Conservation (phyloP, 164 flowering plant species). For the Vitis rotundifolia region DNA sequence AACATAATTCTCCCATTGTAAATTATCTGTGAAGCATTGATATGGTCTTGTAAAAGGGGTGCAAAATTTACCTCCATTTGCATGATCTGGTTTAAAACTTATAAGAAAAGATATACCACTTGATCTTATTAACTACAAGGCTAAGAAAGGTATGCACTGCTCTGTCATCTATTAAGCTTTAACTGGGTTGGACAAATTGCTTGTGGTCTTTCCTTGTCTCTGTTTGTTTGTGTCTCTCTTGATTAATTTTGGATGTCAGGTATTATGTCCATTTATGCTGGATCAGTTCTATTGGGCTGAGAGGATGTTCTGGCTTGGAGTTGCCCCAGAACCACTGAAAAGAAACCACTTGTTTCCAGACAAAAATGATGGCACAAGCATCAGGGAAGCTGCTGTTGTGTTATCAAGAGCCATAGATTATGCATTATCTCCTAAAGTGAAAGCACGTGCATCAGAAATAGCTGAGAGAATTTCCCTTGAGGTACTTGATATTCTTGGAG, state of each 20-base stretch:
- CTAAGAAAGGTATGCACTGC: no score
- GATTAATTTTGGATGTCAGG: slow-evolving; percentile 39
- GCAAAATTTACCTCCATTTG: not conserved
- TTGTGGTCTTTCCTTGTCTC: not conserved
- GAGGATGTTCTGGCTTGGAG: slow-evolving; percentile 96
- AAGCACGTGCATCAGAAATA: slow-evolving; percentile 54
- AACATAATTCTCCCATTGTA: not conserved
- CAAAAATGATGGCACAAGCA: slow-evolving; percentile 34
- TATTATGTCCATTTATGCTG: slow-evolving; percentile 83
- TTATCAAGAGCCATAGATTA: slow-evolving; percentile 46
- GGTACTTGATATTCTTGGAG: slow-evolving; percentile 38
- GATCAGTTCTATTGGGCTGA: slow-evolving; percentile 99
- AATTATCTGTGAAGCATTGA: not conserved
- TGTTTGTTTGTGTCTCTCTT: not conserved
- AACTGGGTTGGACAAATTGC: no score
- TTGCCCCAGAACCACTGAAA: slow-evolving; percentile 77
- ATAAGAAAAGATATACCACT: no score
- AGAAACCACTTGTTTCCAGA: slow-evolving; percentile 66
- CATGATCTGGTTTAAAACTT: not conserved
- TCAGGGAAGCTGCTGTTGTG: slow-evolving; percentile 51
- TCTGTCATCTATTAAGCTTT: no score
- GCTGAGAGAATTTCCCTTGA: slow-evolving; percentile 60
- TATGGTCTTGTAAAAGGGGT: not conserved
- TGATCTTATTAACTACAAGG: no score
- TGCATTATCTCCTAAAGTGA: slow-evolving; percentile 61